Conservation (phyloP, 306 rosid species). For the Cucumis sativus region Cucumber_9930_V3 NC_026658.2:22406001-22406500, state of each 20-base stretch:
- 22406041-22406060: background rate
- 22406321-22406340: background rate
- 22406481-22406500: background rate
- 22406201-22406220: background rate
- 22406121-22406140: slow-evolving; percentile 44
- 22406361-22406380: background rate
- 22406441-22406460: background rate
- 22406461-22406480: background rate
- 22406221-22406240: background rate
- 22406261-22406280: background rate
- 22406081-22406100: slow-evolving; percentile 82
- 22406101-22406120: slow-evolving; percentile 96
- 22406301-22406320: background rate
- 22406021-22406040: too few species aligned
- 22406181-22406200: background rate
- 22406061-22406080: slow-evolving; percentile 79
- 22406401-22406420: background rate
- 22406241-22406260: background rate
- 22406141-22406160: background rate
- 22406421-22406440: background rate
- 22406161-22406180: background rate
- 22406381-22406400: background rate
- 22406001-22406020: background rate
- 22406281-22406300: background rate
- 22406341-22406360: background rate